Conservation (phyloP, 2,329 filamentous ascomycete genomes). For the Lasiodiplodia hormozganensis region DNA sequence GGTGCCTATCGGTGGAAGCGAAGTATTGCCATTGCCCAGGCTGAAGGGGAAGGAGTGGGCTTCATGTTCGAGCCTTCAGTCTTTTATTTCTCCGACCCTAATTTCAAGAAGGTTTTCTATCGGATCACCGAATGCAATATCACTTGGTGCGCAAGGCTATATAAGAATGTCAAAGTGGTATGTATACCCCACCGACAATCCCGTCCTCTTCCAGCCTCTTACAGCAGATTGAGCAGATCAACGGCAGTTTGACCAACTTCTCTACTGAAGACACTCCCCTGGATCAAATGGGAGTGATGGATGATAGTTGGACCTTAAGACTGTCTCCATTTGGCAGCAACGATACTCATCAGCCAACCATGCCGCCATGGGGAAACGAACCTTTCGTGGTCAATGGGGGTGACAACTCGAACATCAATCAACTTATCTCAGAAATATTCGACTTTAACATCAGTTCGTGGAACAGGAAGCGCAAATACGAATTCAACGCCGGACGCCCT, state of each 20-base stretch:
- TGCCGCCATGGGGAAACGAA: neutral
- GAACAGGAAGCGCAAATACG: neutral
- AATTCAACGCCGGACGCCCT: neutral
- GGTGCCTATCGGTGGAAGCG: too few relatives aligned
- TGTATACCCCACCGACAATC: neutral
- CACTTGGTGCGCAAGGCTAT: neutral
- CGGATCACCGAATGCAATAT: constrained; percentile 1
- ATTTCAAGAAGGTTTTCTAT: neutral
- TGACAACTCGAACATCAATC: neutral
- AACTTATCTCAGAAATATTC: neutral
- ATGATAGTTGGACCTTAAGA: too few relatives aligned
- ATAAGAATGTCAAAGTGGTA: neutral
- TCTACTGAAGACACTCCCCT: too few relatives aligned
- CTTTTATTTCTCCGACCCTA: too few relatives aligned
- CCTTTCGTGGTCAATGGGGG: neutral
- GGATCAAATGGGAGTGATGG: too few relatives aligned
- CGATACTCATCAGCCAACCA: too few relatives aligned
- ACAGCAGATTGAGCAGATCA: neutral
- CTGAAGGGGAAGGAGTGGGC: neutral
- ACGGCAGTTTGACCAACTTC: too few relatives aligned
- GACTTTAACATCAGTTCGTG: neutral
- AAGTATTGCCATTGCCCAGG: neutral
- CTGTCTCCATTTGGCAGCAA: too few relatives aligned
- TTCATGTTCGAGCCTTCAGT: neutral
- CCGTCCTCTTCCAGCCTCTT: neutral